Percentiles rank a stretch among this genome's conserved stretches.
Evolutionary conservation across 2,329 filamentous ascomycete genomes (phyloP).

Genomic region (Diplodia sapinea): DNA sequence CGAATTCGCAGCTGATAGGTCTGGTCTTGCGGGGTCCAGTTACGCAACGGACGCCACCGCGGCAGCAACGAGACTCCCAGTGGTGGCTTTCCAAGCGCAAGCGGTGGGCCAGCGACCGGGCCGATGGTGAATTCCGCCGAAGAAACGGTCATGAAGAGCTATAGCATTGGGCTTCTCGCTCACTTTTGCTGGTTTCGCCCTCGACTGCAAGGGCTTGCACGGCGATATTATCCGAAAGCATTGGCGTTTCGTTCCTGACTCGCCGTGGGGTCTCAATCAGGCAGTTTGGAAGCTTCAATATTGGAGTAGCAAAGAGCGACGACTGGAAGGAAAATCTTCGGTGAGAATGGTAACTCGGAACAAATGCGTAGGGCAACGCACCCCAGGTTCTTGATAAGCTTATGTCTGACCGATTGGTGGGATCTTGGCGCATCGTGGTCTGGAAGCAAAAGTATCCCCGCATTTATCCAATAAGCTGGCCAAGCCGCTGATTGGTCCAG

Average conservation of each 20-base stretch:
- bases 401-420: conserved; percentile 16
- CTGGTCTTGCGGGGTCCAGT: not conserved
- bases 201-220: conserved; percentile 4
- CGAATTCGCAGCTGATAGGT: not conserved
- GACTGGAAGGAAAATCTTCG: conserved; percentile 20
- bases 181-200: not conserved
- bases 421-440: conserved; percentile 1
- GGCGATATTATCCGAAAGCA: not conserved
- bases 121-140: conserved; percentile 9
- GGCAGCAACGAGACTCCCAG: not conserved
- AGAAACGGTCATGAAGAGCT: not conserved
- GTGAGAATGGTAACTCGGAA: not conserved
- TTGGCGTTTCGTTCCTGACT: conserved; percentile 1
- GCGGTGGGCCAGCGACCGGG: conserved; percentile 4
- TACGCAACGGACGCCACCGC: conserved; percentile 15
- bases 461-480: conserved; percentile 21
- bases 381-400: conserved; percentile 19
- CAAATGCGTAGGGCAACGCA: conserved; percentile 11
- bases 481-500: conserved; percentile 2
- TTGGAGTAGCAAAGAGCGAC: not conserved
- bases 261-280: not conserved
- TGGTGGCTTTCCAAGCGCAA: conserved; percentile 20
- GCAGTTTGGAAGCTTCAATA: not conserved
- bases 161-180: conserved; percentile 2
- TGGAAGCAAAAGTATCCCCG: conserved; percentile 20